A percentile compares a stretch with the other conserved stretches of the same genome.
These are phyloP conservation scores for Trichoderma atrobrunneum DNA, from an alignment of 2,329 filamentous ascomycete species.

Conservation along the genomic window DNA sequence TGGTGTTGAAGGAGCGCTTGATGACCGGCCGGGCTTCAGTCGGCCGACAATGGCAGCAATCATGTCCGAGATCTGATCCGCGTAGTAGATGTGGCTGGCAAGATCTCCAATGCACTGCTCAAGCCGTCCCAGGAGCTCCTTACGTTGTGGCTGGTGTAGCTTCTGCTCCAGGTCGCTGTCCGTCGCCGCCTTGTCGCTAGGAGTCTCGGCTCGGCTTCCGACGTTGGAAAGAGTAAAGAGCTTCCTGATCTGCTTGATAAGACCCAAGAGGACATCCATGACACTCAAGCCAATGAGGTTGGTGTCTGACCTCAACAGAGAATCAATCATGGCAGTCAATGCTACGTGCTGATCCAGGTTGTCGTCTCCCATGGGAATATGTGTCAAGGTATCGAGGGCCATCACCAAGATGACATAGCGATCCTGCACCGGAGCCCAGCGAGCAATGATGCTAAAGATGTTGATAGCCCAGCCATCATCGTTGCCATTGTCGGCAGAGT, in stretches of 20 bases:
- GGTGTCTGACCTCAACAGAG: conserved; percentile 79
- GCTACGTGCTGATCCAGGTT: conserved; percentile 71
- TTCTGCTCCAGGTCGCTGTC: conserved; percentile 33
- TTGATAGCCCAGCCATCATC: conserved; percentile 75
- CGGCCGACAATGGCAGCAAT: conserved; percentile 74
- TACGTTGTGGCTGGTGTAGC: conserved; percentile 46
- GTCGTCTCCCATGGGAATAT: conserved; percentile 65
- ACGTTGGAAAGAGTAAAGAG: conserved; percentile 64
- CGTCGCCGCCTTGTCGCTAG: conserved; percentile 35
- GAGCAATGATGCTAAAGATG: conserved; percentile 74
- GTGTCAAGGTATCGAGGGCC: conserved; percentile 71
- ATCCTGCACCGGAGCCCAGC: conserved; percentile 91
- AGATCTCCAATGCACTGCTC: conserved; percentile 85
- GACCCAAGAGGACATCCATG: conserved; percentile 85
- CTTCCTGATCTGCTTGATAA: conserved; percentile 79
- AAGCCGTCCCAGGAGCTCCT: conserved; percentile 66
- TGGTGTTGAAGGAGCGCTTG: conserved; percentile 44
- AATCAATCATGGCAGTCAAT: conserved; percentile 74
- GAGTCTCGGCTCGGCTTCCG: conserved; percentile 30
- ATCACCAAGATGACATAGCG: conserved; percentile 87
- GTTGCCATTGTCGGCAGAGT: conserved; percentile 28
- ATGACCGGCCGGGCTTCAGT: conserved; percentile 62
- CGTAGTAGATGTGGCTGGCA: conserved; percentile 94
- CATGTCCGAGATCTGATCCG: conserved; percentile 95
- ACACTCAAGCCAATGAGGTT: conserved; percentile 95